phyloP scores from a whole-genome alignment of 129 eudicot genomes.

The Flaveria trinervia region DNA sequence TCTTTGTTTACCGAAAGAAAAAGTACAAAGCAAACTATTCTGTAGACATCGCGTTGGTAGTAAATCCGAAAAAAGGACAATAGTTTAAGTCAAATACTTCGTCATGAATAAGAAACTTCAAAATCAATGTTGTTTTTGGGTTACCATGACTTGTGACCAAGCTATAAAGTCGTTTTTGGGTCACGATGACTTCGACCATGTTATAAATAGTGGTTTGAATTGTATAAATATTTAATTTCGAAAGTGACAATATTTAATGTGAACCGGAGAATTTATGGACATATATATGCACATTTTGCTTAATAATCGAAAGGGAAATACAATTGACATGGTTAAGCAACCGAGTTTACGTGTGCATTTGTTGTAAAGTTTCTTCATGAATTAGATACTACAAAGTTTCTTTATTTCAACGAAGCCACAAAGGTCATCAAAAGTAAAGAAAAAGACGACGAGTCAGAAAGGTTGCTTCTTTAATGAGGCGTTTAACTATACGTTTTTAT shows the following conservation, averaged over 20 bases:
- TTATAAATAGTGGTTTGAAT: background rate
- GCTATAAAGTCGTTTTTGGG: constrained; percentile 5
- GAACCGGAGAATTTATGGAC: background rate
- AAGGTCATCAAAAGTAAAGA: too few relatives aligned
- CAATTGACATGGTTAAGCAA: background rate
- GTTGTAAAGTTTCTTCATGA: too few relatives aligned
- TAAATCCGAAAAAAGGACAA: background rate
- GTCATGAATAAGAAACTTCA: background rate
- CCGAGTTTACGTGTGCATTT: too few relatives aligned
- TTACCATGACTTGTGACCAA: constrained; percentile 25
- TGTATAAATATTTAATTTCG: background rate
- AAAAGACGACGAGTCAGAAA: too few relatives aligned
- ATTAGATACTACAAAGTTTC: too few relatives aligned
- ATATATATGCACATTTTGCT: background rate
- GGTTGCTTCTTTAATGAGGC: too few relatives aligned
- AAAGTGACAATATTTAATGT: background rate
- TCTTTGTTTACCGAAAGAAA: too few relatives aligned
- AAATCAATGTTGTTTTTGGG: constrained; percentile 1
- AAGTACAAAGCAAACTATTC: too few relatives aligned
- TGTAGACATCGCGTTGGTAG: too few relatives aligned
- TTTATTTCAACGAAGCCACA: too few relatives aligned
- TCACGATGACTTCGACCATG: constrained; percentile 26
- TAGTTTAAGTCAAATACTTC: background rate
- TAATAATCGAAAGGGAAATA: background rate
- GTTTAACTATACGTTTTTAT: too few relatives aligned